Percentiles rank a stretch among this genome's conserved stretches.
Conservation (phyloP, 192 early-diverging fungal genomes). For the Entomortierella parvispora region DNA sequence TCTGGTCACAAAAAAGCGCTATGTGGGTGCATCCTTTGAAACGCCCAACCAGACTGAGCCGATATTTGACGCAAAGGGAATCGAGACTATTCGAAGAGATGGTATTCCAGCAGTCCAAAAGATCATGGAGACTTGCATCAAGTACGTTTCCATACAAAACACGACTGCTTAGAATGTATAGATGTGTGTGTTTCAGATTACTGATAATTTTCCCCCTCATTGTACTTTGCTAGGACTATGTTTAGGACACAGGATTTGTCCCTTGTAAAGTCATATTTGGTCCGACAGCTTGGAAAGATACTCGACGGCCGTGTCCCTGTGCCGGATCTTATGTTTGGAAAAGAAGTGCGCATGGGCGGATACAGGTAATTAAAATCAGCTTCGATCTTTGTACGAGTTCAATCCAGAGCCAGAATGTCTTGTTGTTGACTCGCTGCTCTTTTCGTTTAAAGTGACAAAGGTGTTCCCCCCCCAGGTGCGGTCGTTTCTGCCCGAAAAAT, state of each 20-base stretch:
- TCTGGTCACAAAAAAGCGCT: slow-evolving; percentile 92
- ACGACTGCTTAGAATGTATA: not conserved
- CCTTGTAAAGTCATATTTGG: slow-evolving; percentile 77
- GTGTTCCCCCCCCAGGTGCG: slow-evolving; percentile 77
- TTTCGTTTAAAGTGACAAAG: slow-evolving; percentile 47
- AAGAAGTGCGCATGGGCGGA: slow-evolving; percentile 82
- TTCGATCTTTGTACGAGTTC: not conserved
- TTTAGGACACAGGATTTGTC: slow-evolving; percentile 87
- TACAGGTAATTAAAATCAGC: slow-evolving; percentile 65
- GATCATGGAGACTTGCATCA: slow-evolving; percentile 79
- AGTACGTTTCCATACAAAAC: slow-evolving; percentile 50
- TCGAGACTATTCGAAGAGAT: slow-evolving; percentile 93
- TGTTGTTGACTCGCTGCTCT: not conserved
- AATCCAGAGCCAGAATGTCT: not conserved
- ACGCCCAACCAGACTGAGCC: slow-evolving; percentile 68
- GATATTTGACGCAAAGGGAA: slow-evolving; percentile 93
- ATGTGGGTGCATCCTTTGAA: slow-evolving; percentile 90
- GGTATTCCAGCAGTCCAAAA: slow-evolving; percentile 83
- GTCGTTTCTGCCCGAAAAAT: slow-evolving; percentile 75
- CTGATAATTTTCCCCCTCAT: not conserved
- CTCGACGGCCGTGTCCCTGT: slow-evolving; percentile 70
- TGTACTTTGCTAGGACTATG: slow-evolving; percentile 64
- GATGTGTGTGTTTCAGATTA: not conserved
- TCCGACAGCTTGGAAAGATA: slow-evolving; percentile 77
- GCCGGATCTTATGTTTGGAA: slow-evolving; percentile 90